These are phyloP conservation scores for Rubroshorea leprosula DNA, from an alignment of 345 rosid genomes.

Conservation along the genomic window DNA sequence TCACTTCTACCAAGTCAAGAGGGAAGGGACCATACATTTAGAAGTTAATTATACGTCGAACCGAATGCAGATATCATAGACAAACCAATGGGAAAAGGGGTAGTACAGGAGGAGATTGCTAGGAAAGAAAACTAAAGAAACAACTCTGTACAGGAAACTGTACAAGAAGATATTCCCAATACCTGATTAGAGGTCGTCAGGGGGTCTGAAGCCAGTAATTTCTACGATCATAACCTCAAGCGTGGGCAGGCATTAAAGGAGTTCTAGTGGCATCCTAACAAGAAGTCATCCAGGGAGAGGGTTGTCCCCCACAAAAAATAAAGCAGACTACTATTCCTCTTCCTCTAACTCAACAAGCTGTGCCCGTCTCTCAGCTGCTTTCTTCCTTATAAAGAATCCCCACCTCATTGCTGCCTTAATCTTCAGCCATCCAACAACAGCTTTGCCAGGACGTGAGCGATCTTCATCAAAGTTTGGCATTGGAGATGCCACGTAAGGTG, in stretches of 20 bases:
- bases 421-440: constrained; percentile 97
- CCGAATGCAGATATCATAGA: constrained; percentile 18
- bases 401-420: constrained; percentile 99
- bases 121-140: constrained; percentile 17
- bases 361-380: constrained; percentile 97
- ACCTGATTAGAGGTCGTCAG: constrained; percentile 14
- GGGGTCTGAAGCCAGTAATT: constrained; percentile 5
- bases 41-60: constrained; percentile 5
- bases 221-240: constrained; percentile 7
- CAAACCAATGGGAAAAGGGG: constrained; percentile 13
- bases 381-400: constrained; percentile 94
- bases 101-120: constrained; percentile 9
- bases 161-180: constrained; percentile 34
- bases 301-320: constrained; percentile 1
- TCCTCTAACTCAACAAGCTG: constrained; percentile 85
- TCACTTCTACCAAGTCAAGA: too few species aligned
- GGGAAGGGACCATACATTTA: constrained; percentile 12
- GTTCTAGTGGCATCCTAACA: too few species aligned
- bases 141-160: constrained; percentile 49
- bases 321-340: constrained; percentile 28
- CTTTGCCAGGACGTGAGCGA: constrained; percentile 69
- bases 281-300: constrained; percentile 8
- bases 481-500: constrained; percentile 56
- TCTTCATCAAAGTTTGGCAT: constrained; percentile 75
- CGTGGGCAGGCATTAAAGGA: constrained; percentile 8